Evolutionary conservation across 306 rosid genomes (phyloP).

Genomic region (Malus orientalis): DNA sequence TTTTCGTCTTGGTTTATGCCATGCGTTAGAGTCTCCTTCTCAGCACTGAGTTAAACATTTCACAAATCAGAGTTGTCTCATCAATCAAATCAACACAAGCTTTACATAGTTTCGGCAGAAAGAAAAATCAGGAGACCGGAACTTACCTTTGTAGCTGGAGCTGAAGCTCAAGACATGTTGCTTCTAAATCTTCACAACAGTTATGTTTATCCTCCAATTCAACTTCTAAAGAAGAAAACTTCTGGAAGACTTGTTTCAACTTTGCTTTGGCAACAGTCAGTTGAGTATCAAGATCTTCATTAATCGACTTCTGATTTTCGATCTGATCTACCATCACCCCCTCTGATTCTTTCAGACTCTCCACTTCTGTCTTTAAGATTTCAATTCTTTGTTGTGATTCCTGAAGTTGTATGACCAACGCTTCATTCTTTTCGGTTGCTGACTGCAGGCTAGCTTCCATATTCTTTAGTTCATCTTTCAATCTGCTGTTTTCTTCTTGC

Average conservation of each 20-base stretch:
- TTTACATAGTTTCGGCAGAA: not conserved
- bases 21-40: conserved; percentile 45
- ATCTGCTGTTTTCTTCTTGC: conserved; percentile 40
- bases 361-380: conserved; percentile 44
- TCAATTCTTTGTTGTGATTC: conserved; percentile 43
- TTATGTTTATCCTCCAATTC: conserved; percentile 62
- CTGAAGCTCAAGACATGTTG: conserved; percentile 79
- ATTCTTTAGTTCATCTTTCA: conserved; percentile 48
- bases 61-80: conserved; percentile 11
- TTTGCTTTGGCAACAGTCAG: conserved; percentile 46
- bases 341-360: conserved; percentile 38
- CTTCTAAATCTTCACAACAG: conserved; percentile 66
- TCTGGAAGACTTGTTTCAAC: conserved; percentile 47
- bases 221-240: conserved; percentile 62
- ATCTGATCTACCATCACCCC: conserved; percentile 37
- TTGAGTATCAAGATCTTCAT: conserved; percentile 42
- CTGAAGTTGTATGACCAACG: conserved; percentile 40
- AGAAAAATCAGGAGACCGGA: not conserved
- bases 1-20: conserved; percentile 42
- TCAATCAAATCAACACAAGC: not conserved
- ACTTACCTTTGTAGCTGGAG: conserved; percentile 79
- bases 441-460: conserved; percentile 39
- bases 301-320: conserved; percentile 29
- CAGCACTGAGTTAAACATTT: conserved; percentile 35
- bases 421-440: conserved; percentile 31